Base-by-base conservation (phyloP, 1,284 basidiomycete species). In the Veloporphyrellus conicus region DNA sequence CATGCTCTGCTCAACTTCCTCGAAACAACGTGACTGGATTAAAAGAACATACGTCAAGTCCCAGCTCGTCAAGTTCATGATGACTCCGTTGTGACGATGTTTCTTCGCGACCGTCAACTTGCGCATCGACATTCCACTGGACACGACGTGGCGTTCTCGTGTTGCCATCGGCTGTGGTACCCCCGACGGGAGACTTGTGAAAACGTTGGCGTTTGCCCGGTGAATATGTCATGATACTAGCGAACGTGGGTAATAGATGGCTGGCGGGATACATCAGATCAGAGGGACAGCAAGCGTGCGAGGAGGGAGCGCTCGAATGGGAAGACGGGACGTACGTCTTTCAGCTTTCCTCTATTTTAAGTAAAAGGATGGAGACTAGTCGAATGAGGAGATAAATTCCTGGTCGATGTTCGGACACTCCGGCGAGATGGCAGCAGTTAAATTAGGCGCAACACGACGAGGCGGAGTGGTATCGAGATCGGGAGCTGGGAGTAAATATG, bases 51-150 rank as follows among this genome's bases (percentile, higher is more conserved):
- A 76, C 75, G 45, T 76, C 66, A 16, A 70, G 49, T 1, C 67
- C 74, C 52, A 68, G 65, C 56, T 74, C 70, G 52, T 76, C 74
- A 20, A 76, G 61, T 3, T 60, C 68, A 36, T 68, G 65, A 6
- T 50, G 41, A 22, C 57, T 54, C 20, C 31, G 18, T 32, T 33
- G 53, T 18, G 61, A 50, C 6, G 50, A 58, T 20, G 34, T 12
- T 3, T 45, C 50, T 19, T 45, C 47, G 6, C 39, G 27, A 2
- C 28, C 29, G 18, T 41, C 47, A 4, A 18, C 16, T 14, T 27
- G 48, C 31, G 43, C 38, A 14, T 34, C 29, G 19, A 49, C 50
- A 2, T 33, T 44, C 2, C 71, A 72, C 46, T 74, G 71, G 2
- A 74, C 70, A 40, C 68, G 71, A 36, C 70, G 63, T 0, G 71